Evolutionary conservation across 768 basidiomycete species (phyloP), one percentile per base, ranked within the genome.

Genomic region (Pulveroboletus sp.): DNA sequence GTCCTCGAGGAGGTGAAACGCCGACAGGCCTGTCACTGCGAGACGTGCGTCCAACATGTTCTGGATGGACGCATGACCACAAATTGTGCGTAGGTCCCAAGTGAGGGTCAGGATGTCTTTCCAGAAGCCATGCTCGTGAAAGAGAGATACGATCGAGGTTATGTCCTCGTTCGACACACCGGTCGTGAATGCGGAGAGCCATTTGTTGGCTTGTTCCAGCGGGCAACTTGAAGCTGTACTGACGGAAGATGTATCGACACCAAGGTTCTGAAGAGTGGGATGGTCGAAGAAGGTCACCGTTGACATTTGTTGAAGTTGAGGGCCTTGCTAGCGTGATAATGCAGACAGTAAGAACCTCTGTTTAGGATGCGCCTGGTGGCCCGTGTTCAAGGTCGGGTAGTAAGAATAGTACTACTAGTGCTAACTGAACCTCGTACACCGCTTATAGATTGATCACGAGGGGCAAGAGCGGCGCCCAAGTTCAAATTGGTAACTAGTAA

Each of bases 41-140:
- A 78, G 66, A 32, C 72, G 72, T 29, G 72, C 71, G 1, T 50
- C 50, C 34, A 77, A 61, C 51, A 75, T 66, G 12, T 52, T 46
- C 14, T 43, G 63, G 57, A 81, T 72, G 17, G 66, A 55, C 9
- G 60, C 43, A 13, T 55, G 55, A 1, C 73, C 75, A 3, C 65
- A 61, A 53, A 81, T 72, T 2, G 77, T 77, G 7, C 77, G 73
- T 53, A 84, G 72, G 56, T 77, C 71, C 73, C 75, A 80, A 1
- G 82, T 82, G 36, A 81, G 61, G 2, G 76, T 63, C 13, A 79
- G 58, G 25, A 75, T 67, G 56, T 83, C 82, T 19, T 77, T 69
- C 81, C 80, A 82, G 49, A 72, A 67, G 1, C 62, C 62, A 17
- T 44, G 39, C 25, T 56, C 49, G 34, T 60, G 60, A 31, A 66